phyloP scores from a whole-genome alignment of 345 rosid genomes.

The Acer saccharum region DNA sequence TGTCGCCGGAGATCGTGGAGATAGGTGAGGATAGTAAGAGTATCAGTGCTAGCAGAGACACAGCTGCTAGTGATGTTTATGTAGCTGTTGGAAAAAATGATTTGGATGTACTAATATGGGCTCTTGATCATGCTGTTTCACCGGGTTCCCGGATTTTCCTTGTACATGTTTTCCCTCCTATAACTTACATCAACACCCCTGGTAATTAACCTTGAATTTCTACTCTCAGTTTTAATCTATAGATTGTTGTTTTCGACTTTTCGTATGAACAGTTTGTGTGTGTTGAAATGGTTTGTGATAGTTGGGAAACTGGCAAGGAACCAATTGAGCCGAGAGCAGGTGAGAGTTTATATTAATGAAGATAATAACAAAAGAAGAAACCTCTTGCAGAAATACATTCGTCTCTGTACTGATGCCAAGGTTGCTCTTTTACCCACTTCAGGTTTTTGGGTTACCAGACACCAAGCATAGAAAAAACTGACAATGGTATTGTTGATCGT shows the following conservation, averaged over 20 bases:
- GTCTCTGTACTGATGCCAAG: conserved; percentile 50
- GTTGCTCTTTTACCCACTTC: conserved; percentile 26
- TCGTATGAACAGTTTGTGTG: not conserved
- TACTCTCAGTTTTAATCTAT: not conserved
- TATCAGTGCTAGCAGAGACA: conserved; percentile 25
- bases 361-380: conserved; percentile 58
- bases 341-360: conserved; percentile 53
- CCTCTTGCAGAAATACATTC: conserved; percentile 56
- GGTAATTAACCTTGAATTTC: conserved; percentile 33
- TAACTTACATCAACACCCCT: conserved; percentile 54
- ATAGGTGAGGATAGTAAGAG: conserved; percentile 52
- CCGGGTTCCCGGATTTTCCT: conserved; percentile 54
- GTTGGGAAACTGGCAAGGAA: conserved; percentile 61
- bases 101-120: conserved; percentile 55
- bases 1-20: conserved; percentile 68
- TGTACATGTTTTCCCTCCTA: conserved; percentile 60
- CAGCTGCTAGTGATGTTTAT: conserved; percentile 43
- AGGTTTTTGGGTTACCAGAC: not conserved
- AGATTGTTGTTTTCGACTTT: not conserved
- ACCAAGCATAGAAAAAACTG: not conserved
- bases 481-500: not conserved
- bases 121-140: conserved; percentile 47
- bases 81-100: conserved; percentile 72
- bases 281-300: conserved; percentile 22
- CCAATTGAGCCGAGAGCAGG: conserved; percentile 54